Evolutionary conservation across 176 grass and related monocot species (phyloP), one percentile per base, ranked within the genome.

Genomic region (Cymbopogon citratus): DNA sequence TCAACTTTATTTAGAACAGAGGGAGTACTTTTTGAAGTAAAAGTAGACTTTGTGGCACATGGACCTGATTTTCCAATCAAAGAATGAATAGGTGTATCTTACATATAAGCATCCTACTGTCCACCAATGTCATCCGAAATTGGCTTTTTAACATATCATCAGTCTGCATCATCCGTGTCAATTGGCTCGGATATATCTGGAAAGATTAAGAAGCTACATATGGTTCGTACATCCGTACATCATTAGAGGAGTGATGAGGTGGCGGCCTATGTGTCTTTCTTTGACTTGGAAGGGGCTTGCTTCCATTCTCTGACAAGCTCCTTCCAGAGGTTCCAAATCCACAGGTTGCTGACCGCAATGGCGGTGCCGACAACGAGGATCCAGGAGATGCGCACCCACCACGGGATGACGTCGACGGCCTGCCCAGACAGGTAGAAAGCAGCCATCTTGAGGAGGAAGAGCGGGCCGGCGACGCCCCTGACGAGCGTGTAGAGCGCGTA

Each of bases 321-420:
- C 78, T 88, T 77, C 95, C 95, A 98, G n/a, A 89, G 89, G 62
- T 98, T 98, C 81, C 87, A 95, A 84, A 98, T 98, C 95, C 95
- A 98, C 28, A 98, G 16, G 43, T 90, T 94, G 62, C 95, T 98
- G 24, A 98, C 92, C 14, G 86, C 26, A 69, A 98, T 98, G 3
- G 92, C 92, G 2, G 71, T 38, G 49, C 92, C 89, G n/a, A 98
- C 92, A 33, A 98, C 95, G 21, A 88, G 4, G 28, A 98, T 91
- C 95, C 95, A 98, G 16, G 95, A 93, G 29, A 89, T 54, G 45
- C 92, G 91, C 66, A 91, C 85, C 95, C 95, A 98, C 82, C 87
- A 77, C 2, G 95, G 95, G 70, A 98, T 98, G 75, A 84, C 87
- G 39, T 88, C 87, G 6, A 89, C 7, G 16, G 90, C 90, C 76